Percentiles rank a stretch among this genome's conserved stretches.
Evolutionary conservation across 352 stramenopile genomes (phyloP).

Genomic region (Phytophthora lateralis): DNA sequence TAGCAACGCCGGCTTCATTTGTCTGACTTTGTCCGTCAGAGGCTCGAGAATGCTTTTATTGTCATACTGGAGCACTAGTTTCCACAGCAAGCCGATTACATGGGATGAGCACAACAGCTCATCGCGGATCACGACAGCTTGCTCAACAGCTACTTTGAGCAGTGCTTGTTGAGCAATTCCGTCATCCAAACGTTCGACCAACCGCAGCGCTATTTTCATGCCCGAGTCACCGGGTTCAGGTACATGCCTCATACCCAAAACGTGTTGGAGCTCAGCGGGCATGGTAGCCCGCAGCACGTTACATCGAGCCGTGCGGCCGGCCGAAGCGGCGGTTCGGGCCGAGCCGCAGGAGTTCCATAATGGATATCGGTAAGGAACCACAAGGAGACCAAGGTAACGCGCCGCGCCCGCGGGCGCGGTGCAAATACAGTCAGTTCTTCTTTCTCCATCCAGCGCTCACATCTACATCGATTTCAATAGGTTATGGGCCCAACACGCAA

Average conservation of each 20-base stretch:
- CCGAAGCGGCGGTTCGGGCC: no score
- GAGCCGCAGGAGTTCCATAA: no score
- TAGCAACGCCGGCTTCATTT: conserved; percentile 9
- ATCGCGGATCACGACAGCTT: conserved; percentile 1
- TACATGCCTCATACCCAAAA: not conserved
- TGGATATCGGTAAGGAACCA: no score
- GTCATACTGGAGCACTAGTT: not conserved
- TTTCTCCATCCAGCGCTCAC: no score
- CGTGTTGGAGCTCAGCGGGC: no score
- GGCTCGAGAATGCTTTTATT: conserved; percentile 2
- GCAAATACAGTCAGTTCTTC: no score
- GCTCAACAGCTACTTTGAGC: not conserved
- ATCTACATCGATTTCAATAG: no score
- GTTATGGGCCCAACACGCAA: no score
- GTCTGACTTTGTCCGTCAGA: conserved; percentile 11
- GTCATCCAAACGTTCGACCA: conserved; percentile 5
- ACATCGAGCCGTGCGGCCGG: no score
- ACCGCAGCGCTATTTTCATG: conserved; percentile 5
- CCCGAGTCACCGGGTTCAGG: conserved; percentile 1
- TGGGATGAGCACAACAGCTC: conserved; percentile 3
- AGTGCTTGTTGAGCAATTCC: conserved; percentile 2
- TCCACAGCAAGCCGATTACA: conserved; percentile 5
- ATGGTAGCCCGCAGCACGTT: no score
- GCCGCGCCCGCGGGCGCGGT: no score
- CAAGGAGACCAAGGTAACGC: no score